Conservation (phyloP, 1,284 basidiomycete genomes). For the Leccinum huronense region DNA sequence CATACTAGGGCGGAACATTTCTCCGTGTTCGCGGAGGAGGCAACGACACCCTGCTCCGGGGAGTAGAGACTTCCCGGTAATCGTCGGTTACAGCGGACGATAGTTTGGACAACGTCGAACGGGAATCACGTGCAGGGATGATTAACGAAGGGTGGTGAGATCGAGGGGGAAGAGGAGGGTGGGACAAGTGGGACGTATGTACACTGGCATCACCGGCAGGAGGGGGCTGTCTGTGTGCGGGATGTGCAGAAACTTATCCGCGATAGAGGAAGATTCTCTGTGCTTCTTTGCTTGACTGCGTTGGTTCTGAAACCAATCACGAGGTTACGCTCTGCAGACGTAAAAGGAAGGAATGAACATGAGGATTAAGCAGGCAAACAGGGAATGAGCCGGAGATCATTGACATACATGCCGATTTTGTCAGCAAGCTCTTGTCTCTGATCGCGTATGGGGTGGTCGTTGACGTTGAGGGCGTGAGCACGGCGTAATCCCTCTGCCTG, state of each 20-base stretch:
- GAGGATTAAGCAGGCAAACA: slow-evolving; percentile 21
- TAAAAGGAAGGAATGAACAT: slow-evolving; percentile 24
- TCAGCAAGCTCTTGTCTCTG: slow-evolving; percentile 61
- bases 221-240: slow-evolving; percentile 27
- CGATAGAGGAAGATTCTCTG: slow-evolving; percentile 42
- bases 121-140: slow-evolving; percentile 20
- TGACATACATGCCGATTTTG: slow-evolving; percentile 68
- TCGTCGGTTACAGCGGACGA: slow-evolving; percentile 28
- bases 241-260: slow-evolving; percentile 18
- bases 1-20: slow-evolving; percentile 44
- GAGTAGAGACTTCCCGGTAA: slow-evolving; percentile 30
- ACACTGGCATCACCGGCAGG: slow-evolving; percentile 12
- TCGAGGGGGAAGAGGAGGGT: slow-evolving; percentile 42
- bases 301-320: slow-evolving; percentile 81
- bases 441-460: slow-evolving; percentile 64
- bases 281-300: slow-evolving; percentile 67
- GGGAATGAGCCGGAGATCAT: slow-evolving; percentile 8
- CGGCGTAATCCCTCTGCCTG: slow-evolving; percentile 67
- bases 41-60: slow-evolving; percentile 32
- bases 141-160: slow-evolving; percentile 41
- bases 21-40: slow-evolving; percentile 43
- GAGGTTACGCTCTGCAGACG: slow-evolving; percentile 67
- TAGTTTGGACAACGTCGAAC: slow-evolving; percentile 26
- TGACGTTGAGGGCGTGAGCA: slow-evolving; percentile 48
- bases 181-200: slow-evolving; percentile 17